Evolutionary conservation across 208 protist genomes (phyloP).

Genomic region (Blechomonas ayalai): DNA sequence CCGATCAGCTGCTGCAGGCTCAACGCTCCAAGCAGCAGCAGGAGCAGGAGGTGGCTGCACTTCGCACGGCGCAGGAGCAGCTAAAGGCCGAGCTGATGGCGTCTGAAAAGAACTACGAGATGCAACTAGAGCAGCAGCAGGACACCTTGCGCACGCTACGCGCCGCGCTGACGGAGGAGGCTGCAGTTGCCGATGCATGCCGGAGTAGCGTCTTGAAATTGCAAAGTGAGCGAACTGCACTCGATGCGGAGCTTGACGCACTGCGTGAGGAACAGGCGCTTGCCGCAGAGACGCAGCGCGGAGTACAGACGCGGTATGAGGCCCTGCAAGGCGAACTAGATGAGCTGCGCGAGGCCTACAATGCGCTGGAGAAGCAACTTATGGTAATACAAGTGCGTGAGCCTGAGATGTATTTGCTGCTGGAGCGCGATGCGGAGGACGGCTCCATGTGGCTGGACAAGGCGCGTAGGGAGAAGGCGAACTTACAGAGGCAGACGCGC

Average conservation of each 20-base stretch:
- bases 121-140: slow-evolving; percentile 53
- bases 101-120: slow-evolving; percentile 34
- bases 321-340: slow-evolving; percentile 34
- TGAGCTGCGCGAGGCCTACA: slow-evolving; percentile 37
- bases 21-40: slow-evolving; percentile 14
- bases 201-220: slow-evolving; percentile 23
- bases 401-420: slow-evolving; percentile 44
- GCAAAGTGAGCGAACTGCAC: slow-evolving; percentile 20
- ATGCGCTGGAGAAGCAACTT: slow-evolving; percentile 31
- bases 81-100: slow-evolving; percentile 29
- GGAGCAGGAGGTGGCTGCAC: slow-evolving; percentile 16
- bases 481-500: slow-evolving; percentile 37
- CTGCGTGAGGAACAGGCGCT: slow-evolving; percentile 16
- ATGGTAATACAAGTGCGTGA: slow-evolving; percentile 19
- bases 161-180: slow-evolving; percentile 48
- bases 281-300: slow-evolving; percentile 5
- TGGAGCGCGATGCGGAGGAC: slow-evolving; percentile 27
- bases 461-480: slow-evolving; percentile 36
- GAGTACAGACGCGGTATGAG: slow-evolving; percentile 11
- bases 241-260: slow-evolving; percentile 22
- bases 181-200: slow-evolving; percentile 32
- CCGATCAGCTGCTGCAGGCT: slow-evolving; percentile 10
- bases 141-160: slow-evolving; percentile 46
- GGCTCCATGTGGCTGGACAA: slow-evolving; percentile 40
- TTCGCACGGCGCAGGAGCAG: slow-evolving; percentile 20